Conservation (phyloP, 768 basidiomycete species). For the Mycena sanguinolenta region DNA sequence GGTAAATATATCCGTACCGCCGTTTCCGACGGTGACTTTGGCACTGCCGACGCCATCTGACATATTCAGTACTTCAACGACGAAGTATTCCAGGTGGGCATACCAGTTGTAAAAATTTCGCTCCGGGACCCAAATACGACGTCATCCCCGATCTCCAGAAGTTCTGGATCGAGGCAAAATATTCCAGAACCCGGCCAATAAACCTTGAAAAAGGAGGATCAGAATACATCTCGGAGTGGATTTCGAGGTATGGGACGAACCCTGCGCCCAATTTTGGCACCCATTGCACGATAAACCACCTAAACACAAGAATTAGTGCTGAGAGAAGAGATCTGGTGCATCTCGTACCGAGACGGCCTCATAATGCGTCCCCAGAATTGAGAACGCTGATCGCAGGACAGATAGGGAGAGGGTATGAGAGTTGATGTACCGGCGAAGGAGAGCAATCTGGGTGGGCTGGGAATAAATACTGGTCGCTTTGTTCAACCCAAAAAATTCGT, state of each 20-base stretch:
- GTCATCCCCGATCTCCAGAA: slow-evolving; percentile 63
- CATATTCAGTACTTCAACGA: not conserved
- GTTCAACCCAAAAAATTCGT: slow-evolving; percentile 55
- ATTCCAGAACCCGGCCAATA: slow-evolving; percentile 65
- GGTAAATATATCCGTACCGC: slow-evolving; percentile 21
- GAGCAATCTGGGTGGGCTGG: slow-evolving; percentile 44
- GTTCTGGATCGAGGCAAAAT: slow-evolving; percentile 60
- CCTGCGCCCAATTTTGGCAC: not conserved
- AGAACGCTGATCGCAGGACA: slow-evolving; percentile 51
- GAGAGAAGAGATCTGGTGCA: not conserved
- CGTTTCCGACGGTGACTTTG: slow-evolving; percentile 18
- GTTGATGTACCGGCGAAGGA: slow-evolving; percentile 54
- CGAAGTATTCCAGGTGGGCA: not conserved
- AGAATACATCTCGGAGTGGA: not conserved
- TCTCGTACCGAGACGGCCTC: slow-evolving; percentile 56
- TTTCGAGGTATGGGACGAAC: not conserved
- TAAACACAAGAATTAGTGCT: not conserved
- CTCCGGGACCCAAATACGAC: slow-evolving; percentile 64
- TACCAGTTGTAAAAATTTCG: slow-evolving; percentile 51
- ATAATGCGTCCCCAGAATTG: slow-evolving; percentile 60
- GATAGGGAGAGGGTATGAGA: slow-evolving; percentile 51
- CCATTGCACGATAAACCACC: slow-evolving; percentile 2
- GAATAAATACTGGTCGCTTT: slow-evolving; percentile 39
- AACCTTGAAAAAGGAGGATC: slow-evolving; percentile 33
- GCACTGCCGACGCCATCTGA: slow-evolving; percentile 12